Conservation (phyloP, 345 rosid species). For the Syzygium jambos region DNA sequence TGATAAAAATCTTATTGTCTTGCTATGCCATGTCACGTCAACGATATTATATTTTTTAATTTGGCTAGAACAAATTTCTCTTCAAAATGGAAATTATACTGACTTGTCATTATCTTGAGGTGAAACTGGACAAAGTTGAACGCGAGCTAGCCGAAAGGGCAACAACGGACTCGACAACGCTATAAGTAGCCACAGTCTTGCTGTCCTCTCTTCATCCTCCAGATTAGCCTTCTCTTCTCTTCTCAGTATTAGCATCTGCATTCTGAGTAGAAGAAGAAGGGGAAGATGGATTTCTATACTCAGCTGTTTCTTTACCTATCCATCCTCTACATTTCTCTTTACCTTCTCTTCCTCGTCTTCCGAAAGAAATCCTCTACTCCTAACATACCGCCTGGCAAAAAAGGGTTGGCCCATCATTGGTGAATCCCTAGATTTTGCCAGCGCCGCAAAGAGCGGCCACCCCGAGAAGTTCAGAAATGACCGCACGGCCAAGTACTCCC, state of each 20-base stretch:
- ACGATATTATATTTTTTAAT: too few relatives aligned
- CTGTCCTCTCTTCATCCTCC: too few relatives aligned
- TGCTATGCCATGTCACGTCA: too few relatives aligned
- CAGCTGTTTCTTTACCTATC: background rate
- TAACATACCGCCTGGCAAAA: background rate
- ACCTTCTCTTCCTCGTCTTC: background rate
- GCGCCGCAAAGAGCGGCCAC: background rate
- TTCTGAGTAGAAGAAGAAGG: background rate
- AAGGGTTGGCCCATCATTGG: background rate
- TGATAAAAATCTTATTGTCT: too few relatives aligned
- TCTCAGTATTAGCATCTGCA: background rate
- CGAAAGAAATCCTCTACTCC: background rate
- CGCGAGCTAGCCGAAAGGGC: too few relatives aligned
- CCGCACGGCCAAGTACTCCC: background rate
- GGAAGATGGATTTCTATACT: background rate
- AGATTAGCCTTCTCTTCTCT: background rate
- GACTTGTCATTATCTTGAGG: too few relatives aligned
- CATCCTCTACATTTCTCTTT: background rate
- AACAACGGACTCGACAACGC: too few relatives aligned
- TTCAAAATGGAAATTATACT: too few relatives aligned
- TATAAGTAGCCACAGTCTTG: too few relatives aligned
- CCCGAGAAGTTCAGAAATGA: background rate
- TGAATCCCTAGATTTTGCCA: background rate
- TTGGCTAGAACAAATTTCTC: too few relatives aligned
- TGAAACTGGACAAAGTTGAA: too few relatives aligned